Evolutionary conservation across 2,329 filamentous ascomycete species (phyloP).

Genomic region (Hirsutella thompsonii): DNA sequence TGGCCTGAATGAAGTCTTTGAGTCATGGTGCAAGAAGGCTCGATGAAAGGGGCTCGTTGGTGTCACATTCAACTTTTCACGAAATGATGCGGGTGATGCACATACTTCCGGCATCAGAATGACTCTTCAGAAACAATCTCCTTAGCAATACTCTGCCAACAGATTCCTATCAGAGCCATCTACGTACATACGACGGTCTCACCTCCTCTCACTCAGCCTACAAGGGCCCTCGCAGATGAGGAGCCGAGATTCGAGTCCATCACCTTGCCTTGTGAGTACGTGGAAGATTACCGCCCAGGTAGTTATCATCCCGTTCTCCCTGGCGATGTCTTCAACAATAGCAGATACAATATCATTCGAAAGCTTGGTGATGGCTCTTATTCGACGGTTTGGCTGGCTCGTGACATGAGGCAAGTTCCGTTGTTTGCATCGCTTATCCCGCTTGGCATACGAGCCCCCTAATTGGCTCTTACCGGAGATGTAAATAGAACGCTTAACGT

Average conservation of each 20-base stretch:
- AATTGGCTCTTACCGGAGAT: slow-evolving; percentile 12
- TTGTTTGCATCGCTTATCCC: slow-evolving; percentile 5
- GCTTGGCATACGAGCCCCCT: slow-evolving; percentile 13
- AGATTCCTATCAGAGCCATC: slow-evolving; percentile 7
- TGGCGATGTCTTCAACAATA: slow-evolving; percentile 24
- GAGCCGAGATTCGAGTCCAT: slow-evolving; percentile 13
- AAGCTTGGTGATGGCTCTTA: slow-evolving; percentile 31
- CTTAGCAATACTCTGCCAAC: background rate
- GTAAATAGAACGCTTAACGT: slow-evolving; percentile 12
- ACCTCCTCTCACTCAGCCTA: slow-evolving; percentile 11
- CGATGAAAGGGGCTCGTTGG: too few species aligned
- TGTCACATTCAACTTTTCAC: too few species aligned
- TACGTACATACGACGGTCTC: too few species aligned
- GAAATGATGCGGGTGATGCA: too few species aligned
- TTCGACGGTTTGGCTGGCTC: slow-evolving; percentile 33
- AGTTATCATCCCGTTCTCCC: slow-evolving; percentile 29
- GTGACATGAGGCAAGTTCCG: slow-evolving; percentile 13
- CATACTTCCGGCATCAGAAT: too few species aligned
- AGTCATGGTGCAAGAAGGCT: too few species aligned
- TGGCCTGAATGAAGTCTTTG: too few species aligned
- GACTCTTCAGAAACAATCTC: background rate
- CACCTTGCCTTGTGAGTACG: slow-evolving; percentile 15
- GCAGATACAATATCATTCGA: slow-evolving; percentile 26
- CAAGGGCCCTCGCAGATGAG: slow-evolving; percentile 6
- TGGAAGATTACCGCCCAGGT: slow-evolving; percentile 21